Evolutionary conservation across 2,329 filamentous ascomycete species (phyloP).

Genomic region (Fusarium penzigii): DNA sequence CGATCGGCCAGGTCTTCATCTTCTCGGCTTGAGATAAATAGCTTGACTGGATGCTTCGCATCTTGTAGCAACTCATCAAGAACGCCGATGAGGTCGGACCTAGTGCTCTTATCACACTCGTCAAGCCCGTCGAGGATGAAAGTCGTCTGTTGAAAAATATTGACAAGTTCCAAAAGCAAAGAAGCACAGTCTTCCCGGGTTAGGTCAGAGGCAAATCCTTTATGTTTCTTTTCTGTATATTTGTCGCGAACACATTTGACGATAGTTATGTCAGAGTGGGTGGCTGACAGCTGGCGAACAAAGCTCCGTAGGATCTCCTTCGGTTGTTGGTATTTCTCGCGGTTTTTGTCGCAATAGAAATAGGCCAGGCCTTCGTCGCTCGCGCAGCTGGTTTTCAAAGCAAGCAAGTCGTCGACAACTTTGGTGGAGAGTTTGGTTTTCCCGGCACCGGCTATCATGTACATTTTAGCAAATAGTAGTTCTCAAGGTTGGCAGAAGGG

Average conservation of each 20-base stretch:
- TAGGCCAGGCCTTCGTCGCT: constrained; percentile 11
- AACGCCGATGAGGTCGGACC: constrained; percentile 5
- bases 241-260: not conserved
- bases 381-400: not conserved
- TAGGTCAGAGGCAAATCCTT: constrained; percentile 3
- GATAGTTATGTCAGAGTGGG: not conserved
- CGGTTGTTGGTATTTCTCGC: constrained; percentile 7
- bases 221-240: constrained; percentile 3
- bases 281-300: constrained; percentile 13
- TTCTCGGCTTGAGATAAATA: constrained; percentile 16
- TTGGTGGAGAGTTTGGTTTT: constrained; percentile 15
- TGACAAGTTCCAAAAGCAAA: constrained; percentile 6
- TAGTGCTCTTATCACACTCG: constrained; percentile 12
- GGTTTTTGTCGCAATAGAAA: constrained; percentile 19
- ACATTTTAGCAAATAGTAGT: not conserved
- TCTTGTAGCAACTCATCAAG: constrained; percentile 4
- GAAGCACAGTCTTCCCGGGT: constrained; percentile 7
- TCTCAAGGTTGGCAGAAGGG: not conserved
- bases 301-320: constrained; percentile 11
- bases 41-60: constrained; percentile 11
- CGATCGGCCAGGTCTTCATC: constrained; percentile 9
- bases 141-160: constrained; percentile 3
- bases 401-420: constrained; percentile 5
- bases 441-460: constrained; percentile 6
- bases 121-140: constrained; percentile 19